phyloP scores from a whole-genome alignment of 2,329 filamentous ascomycete species.

The Trichoderma sp. region DNA sequence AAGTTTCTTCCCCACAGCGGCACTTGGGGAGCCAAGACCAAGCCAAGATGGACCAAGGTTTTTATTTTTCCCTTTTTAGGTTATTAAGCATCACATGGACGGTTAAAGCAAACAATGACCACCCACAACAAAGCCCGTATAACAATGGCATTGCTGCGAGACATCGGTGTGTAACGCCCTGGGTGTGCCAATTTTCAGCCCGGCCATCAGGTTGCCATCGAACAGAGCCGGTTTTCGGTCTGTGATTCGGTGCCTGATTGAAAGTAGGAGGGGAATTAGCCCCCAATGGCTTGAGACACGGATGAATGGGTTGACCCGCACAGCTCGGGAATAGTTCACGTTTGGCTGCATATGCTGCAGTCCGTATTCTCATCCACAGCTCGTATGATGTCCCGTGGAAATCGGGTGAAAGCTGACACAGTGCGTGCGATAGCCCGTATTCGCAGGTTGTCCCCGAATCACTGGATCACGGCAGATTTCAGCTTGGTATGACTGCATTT shows the following conservation, averaged over 20 bases:
- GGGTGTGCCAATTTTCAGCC: not conserved
- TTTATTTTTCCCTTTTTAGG: not conserved
- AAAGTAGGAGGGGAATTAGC: not conserved
- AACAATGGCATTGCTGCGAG: not conserved
- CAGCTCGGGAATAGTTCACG: not conserved
- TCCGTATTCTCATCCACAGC: not conserved
- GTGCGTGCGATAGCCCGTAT: conserved; percentile 14
- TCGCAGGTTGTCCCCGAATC: not conserved
- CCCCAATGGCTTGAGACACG: not conserved
- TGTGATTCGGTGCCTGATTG: not conserved
- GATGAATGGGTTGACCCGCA: not conserved
- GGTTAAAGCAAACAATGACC: conserved; percentile 3
- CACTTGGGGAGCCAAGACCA: not conserved
- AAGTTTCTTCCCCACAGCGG: not conserved
- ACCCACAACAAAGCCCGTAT: not conserved
- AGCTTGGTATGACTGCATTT: conserved; percentile 3
- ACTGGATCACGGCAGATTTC: not conserved
- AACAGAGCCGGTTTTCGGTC: not conserved
- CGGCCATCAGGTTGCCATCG: not conserved
- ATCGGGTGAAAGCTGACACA: conserved; percentile 14
- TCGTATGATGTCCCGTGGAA: conserved; percentile 3
- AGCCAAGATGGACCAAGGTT: conserved; percentile 2
- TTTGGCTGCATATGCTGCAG: conserved; percentile 4
- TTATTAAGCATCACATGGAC: conserved; percentile 15
- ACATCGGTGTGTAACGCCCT: conserved; percentile 6